Percentiles rank a stretch among this genome's conserved stretches.
Evolutionary conservation across 768 basidiomycete species (phyloP).

Genomic region (Termitomyces sp.): DNA sequence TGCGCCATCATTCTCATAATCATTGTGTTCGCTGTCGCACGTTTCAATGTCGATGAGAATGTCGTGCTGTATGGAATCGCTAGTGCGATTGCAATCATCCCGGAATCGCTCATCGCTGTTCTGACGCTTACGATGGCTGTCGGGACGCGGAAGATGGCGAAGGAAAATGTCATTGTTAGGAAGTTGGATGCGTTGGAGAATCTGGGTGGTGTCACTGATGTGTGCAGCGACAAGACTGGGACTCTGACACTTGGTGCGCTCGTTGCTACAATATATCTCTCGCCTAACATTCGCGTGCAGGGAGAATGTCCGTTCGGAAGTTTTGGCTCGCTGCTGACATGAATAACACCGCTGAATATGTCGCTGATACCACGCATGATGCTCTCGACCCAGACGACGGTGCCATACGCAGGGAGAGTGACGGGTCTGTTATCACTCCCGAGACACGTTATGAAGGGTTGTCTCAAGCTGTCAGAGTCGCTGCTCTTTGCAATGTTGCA

Average conservation of each 20-base stretch:
- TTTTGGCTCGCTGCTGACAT: slow-evolving; percentile 34
- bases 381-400: slow-evolving; percentile 30
- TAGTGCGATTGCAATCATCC: slow-evolving; percentile 36
- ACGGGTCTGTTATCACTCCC: slow-evolving; percentile 20
- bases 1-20: slow-evolving; percentile 34
- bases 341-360: slow-evolving; percentile 23
- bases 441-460: slow-evolving; percentile 20
- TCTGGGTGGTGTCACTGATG: slow-evolving; percentile 50
- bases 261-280: neutral
- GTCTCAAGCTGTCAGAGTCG: slow-evolving; percentile 27
- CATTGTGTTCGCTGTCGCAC: slow-evolving; percentile 34
- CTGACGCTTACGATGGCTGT: slow-evolving; percentile 59
- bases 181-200: slow-evolving; percentile 64
- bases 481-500: slow-evolving; percentile 33
- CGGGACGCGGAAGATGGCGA: slow-evolving; percentile 53
- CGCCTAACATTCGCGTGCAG: slow-evolving; percentile 15
- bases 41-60: slow-evolving; percentile 29
- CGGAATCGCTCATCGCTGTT: slow-evolving; percentile 42
- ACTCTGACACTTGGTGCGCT: slow-evolving; percentile 43
- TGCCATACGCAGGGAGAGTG: slow-evolving; percentile 21
- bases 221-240: slow-evolving; percentile 68
- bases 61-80: slow-evolving; percentile 37
- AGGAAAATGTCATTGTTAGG: slow-evolving; percentile 58
- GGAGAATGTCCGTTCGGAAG: slow-evolving; percentile 39
- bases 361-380: slow-evolving; percentile 29